A percentile compares a stretch with the other conserved stretches of the same genome.
Evolutionary conservation across 306 rosid genomes (phyloP).

Genomic region (Quercus suber): DNA sequence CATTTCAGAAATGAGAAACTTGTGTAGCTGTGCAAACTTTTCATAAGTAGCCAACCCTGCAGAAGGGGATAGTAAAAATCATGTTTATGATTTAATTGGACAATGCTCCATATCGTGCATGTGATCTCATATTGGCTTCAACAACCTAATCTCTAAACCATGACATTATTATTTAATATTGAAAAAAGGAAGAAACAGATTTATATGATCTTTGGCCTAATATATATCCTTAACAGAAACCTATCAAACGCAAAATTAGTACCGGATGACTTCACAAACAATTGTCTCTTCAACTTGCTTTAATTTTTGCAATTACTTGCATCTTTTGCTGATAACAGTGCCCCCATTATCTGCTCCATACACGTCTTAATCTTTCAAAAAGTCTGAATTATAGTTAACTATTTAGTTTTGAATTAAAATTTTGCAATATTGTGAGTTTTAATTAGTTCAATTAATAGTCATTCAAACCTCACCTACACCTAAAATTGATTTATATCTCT

Average conservation of each 20-base stretch:
- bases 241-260: conserved; percentile 16
- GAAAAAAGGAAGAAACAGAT: too few relatives aligned
- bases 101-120: conserved; percentile 7
- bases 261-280: conserved; percentile 24
- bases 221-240: not conserved
- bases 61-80: not conserved
- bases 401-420: conserved; percentile 11
- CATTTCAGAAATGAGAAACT: too few relatives aligned
- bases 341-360: conserved; percentile 16
- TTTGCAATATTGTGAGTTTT: too few relatives aligned
- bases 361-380: not conserved
- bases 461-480: too few relatives aligned
- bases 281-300: conserved; percentile 27
- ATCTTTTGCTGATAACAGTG: conserved; percentile 18
- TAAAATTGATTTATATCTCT: too few relatives aligned
- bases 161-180: too few relatives aligned
- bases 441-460: too few relatives aligned
- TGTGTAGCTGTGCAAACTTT: too few relatives aligned
- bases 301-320: conserved; percentile 18
- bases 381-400: conserved; percentile 7
- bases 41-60: not conserved
- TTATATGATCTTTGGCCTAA: too few relatives aligned
- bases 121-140: conserved; percentile 13
- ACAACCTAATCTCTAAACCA: too few relatives aligned
- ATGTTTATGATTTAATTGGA: not conserved